Evolutionary conservation across 2,329 filamentous ascomycete genomes (phyloP), one percentile per base, ranked within the genome.

Genomic region (Coleophoma crateriformis): DNA sequence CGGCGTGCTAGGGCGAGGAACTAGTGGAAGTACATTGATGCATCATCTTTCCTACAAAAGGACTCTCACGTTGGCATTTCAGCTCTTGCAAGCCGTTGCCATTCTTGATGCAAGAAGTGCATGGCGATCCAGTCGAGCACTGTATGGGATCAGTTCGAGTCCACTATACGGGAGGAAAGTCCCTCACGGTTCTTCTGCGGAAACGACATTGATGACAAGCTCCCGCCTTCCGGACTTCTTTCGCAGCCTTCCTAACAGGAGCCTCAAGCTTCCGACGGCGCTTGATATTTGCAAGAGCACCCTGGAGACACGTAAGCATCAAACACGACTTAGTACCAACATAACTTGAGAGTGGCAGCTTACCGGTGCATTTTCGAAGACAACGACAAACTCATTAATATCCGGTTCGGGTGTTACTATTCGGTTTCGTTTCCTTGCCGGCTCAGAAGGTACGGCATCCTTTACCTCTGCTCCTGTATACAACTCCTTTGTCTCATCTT

Each of bases 141-240:
- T 58, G 15, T 3, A 7, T 32, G 38, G 32, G 20, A 3, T 15
- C 32, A 15, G 11, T 13, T 41, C 17, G 17, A 12, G 22, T 10
- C 17, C 35, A 53, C 40, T 10, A 33, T 33, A 3, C 5, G 39
- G 39, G 15, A 14, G 19, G 11, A 41, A 6, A 38, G 10, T 7
- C 11, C 53, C 55, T 47, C 45, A 60, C 60, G 7, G 60, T 59
- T 50, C 59, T 49, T 47, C 61, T 62, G 33, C 59, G 52, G 42
- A 60, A 61, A 27, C 60, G 55, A 48, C 60, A 62, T 46, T 61
- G 59, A 49, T 61, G 56, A 39, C 60, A 62, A 47, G 60, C 60
- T 22, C 60, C 60, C 14, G 60, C 58, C 27, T 54, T 61, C 15
- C 60, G 52, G 11, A 62, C 60, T 38, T 58, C 57, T 37, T 52